Conservation (phyloP, 2,329 filamentous ascomycete species). For the Dryadomyces quercus-mongolicae region DNA sequence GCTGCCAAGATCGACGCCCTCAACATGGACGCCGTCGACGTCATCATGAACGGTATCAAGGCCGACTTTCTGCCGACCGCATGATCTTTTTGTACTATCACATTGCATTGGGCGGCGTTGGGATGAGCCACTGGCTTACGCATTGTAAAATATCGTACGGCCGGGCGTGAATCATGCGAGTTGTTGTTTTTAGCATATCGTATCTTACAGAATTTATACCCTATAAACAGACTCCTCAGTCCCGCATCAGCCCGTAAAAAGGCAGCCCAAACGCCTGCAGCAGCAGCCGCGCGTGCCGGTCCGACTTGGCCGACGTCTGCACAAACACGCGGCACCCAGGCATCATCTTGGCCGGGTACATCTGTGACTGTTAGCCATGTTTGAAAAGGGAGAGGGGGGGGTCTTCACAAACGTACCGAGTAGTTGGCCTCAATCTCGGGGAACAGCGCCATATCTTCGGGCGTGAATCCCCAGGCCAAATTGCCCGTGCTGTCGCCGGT, state of each 20-base stretch:
- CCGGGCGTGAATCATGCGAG: neutral
- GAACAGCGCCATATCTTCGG: constrained; percentile 69
- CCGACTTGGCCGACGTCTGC: constrained; percentile 73
- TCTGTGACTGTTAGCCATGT: constrained; percentile 26
- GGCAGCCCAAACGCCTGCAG: constrained; percentile 62
- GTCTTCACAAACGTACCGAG: constrained; percentile 68
- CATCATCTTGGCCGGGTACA: constrained; percentile 59
- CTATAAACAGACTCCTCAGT: constrained; percentile 10
- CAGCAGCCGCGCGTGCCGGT: constrained; percentile 72
- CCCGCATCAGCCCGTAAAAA: constrained; percentile 49
- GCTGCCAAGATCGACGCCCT: constrained; percentile 58
- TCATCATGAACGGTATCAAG: constrained; percentile 56
- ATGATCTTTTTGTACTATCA: neutral
- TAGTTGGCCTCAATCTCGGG: constrained; percentile 94
- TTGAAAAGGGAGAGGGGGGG: neutral
- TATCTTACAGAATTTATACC: constrained; percentile 3
- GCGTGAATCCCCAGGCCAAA: constrained; percentile 66
- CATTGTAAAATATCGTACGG: no score
- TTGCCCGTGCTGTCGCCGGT: constrained; percentile 86
- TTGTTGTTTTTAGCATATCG: neutral
- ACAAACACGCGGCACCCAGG: constrained; percentile 75
- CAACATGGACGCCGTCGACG: constrained; percentile 58
- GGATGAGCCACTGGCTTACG: neutral
- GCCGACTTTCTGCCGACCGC: constrained; percentile 29
- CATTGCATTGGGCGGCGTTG: constrained; percentile 9